Evolutionary conservation across 1,139 yeast genomes (phyloP), one percentile per base, ranked within the genome.

Genomic region (Candida tetrigidarum): DNA sequence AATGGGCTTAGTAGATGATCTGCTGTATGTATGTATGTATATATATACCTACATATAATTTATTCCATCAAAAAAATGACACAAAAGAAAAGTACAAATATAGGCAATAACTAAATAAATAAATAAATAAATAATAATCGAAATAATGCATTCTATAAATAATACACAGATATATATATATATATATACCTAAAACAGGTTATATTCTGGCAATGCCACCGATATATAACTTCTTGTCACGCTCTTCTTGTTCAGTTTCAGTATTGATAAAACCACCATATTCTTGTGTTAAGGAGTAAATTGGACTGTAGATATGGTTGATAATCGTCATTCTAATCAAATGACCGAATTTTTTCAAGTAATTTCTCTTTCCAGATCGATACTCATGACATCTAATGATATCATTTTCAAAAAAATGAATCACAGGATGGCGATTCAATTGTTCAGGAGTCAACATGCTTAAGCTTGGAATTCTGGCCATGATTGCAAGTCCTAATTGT

Each of bases 401-500:
- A 50, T 70, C 71, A 45, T 60, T 63, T 47, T 72, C 77, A 46
- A 71, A 69, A 23, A 71, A 59, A 52, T 73, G 76, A 15, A 70
- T 50, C 3, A 66, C 56, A 1, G 69, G 67, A 41, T 46, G 47
- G 29, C 42, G 48, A 23, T 32, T 22, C 14, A 41, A 26, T 20
- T 42, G 34, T 27, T 43, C 43, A 4, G 32, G 34, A 18, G 44
- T 43, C 44, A 61, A 44, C 2, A 44, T 50, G 2, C 42, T 44
- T 11, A 59, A 52, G 20, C 55, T 64, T 1, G 68, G 64, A 27
- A 68, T 48, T 12, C 56, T 47, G 12, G 50, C 45, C 43, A 71
- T 49, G 11, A 74, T 67, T n/a, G 52, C 55, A 6, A 57, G 49
- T 29, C 61, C 51, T 39, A 71, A 52, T 6, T 48, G 52, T 16